These are phyloP conservation scores for Vararia minispora DNA, from an alignment of 768 basidiomycete genomes.

Conservation along the genomic window DNA sequence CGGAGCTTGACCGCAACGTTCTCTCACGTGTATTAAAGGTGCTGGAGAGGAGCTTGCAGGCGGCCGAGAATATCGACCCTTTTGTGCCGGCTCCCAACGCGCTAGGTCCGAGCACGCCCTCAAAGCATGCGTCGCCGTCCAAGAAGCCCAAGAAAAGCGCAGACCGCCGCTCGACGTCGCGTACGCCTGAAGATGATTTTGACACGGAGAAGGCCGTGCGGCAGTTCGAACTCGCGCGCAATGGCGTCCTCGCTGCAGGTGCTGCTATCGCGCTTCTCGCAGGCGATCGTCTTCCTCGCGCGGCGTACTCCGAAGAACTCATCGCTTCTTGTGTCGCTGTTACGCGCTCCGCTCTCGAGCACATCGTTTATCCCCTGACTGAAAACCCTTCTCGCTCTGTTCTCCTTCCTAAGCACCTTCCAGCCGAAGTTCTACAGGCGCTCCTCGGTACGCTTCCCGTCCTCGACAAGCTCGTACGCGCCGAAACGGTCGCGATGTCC, in stretches of 20 bases:
- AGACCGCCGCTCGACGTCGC: constrained; percentile 32
- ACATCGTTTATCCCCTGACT: constrained; percentile 78
- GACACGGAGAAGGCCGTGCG: constrained; percentile 41
- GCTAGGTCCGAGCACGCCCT: constrained; percentile 8
- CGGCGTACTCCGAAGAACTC: constrained; percentile 93
- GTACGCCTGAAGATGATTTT: constrained; percentile 22
- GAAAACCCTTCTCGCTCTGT: constrained; percentile 49
- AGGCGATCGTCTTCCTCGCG: constrained; percentile 74
- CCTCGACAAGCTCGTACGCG: constrained; percentile 62
- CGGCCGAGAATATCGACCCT: constrained; percentile 66
- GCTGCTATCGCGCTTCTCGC: constrained; percentile 70
- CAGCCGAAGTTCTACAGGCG: constrained; percentile 66
- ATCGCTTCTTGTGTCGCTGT: constrained; percentile 68
- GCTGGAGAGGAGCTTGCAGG: constrained; percentile 67
- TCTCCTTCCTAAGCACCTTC: constrained; percentile 40
- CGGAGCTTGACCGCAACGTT: constrained; percentile 51
- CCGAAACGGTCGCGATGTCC: constrained; percentile 69
- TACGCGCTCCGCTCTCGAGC: constrained; percentile 71
- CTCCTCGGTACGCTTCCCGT: constrained; percentile 62
- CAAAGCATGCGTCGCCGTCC: constrained; percentile 34
- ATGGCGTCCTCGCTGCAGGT: constrained; percentile 76
- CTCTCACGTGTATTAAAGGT: constrained; percentile 64
- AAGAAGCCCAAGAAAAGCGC: constrained; percentile 22
- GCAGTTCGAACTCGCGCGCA: constrained; percentile 48
- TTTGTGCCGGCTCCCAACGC: constrained; percentile 34